Percentiles rank a stretch among this genome's conserved stretches.
phyloP scores from a whole-genome alignment of 176 grass and related monocot species.

The Cenchrus americanus region DNA sequence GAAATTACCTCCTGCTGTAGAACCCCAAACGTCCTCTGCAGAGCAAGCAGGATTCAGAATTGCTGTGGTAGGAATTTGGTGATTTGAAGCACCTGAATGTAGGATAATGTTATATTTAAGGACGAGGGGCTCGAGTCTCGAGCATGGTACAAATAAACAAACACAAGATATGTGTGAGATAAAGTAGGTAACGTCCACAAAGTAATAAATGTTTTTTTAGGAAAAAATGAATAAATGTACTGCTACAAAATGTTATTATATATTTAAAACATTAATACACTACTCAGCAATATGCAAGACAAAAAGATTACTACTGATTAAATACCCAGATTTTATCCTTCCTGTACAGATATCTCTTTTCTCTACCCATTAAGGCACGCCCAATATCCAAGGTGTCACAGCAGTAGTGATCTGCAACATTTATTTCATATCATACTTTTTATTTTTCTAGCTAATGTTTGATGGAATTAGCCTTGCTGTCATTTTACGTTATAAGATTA shows the following conservation, averaged over 20 bases:
- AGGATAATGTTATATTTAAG: neutral
- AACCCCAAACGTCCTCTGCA: no score
- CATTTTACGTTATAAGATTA: no score
- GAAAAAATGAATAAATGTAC: neutral
- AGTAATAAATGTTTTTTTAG: neutral
- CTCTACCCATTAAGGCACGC: no score
- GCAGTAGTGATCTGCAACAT: neutral
- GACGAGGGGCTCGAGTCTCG: neutral
- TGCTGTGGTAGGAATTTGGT: no score
- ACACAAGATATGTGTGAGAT: no score
- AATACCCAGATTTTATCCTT: neutral
- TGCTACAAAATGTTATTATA: neutral
- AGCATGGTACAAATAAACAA: neutral
- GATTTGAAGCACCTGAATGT: no score
- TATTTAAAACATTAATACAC: neutral
- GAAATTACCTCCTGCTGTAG: no score
- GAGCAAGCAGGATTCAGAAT: no score
- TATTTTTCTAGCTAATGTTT: no score
- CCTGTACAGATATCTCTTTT: neutral
- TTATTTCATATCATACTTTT: neutral
- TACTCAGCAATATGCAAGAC: neutral
- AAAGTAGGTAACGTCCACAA: no score
- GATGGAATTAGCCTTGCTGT: no score
- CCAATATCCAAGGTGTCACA: neutral
- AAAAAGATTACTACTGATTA: neutral